phyloP scores from a whole-genome alignment of 1,139 yeast species.

The Pichia sp. region DNA sequence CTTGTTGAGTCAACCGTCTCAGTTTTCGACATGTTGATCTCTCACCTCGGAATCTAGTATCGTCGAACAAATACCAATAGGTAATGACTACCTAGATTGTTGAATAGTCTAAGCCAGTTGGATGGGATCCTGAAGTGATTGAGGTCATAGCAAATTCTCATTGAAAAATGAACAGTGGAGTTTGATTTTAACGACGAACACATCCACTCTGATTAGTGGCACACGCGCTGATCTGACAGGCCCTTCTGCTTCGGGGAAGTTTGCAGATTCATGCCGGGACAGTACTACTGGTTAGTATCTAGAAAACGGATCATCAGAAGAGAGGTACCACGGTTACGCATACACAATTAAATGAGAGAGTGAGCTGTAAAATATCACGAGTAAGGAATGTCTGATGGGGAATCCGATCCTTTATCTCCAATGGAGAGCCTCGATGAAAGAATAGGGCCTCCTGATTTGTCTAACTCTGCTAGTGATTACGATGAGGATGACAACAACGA shows the following conservation, averaged over 20 bases:
- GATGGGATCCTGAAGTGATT: too few relatives aligned
- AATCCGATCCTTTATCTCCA: background rate
- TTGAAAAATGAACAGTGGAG: background rate
- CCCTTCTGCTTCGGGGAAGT: conserved; percentile 3
- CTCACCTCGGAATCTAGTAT: too few relatives aligned
- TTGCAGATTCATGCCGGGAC: conserved; percentile 5
- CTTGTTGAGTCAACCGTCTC: background rate
- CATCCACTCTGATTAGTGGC: background rate
- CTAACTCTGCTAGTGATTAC: background rate
- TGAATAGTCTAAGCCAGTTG: too few relatives aligned
- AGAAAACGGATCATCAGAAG: too few relatives aligned
- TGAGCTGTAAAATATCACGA: background rate
- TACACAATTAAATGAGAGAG: too few relatives aligned
- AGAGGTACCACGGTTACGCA: too few relatives aligned
- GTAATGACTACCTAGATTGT: background rate
- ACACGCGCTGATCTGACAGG: conserved; percentile 6
- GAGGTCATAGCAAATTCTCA: too few relatives aligned
- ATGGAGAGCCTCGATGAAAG: background rate
- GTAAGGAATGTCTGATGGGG: background rate
- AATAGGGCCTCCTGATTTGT: background rate
- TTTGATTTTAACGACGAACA: background rate
- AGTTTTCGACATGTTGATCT: background rate
- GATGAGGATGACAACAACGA: conserved; percentile 3
- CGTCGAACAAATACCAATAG: background rate
- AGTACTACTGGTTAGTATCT: too few relatives aligned